These are phyloP conservation scores for Herpotrichia juniperi DNA, from an alignment of 2,329 filamentous ascomycete species.

Conservation along the genomic window DNA sequence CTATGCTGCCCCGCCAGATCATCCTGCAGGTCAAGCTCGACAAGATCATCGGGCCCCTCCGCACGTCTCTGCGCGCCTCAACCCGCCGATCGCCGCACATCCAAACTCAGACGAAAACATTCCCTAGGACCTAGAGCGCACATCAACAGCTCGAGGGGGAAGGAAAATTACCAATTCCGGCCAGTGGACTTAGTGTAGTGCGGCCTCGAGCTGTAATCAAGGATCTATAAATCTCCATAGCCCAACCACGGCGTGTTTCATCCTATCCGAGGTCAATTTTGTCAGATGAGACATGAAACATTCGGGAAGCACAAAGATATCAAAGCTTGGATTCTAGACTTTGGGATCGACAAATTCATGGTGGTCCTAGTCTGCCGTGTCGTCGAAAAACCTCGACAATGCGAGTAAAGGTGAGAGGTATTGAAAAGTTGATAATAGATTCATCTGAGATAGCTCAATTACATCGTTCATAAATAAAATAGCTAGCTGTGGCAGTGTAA, in stretches of 20 bases:
- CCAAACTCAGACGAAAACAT: background rate
- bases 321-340: too few species aligned
- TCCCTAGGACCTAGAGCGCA: background rate
- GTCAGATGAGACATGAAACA: background rate
- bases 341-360: too few species aligned
- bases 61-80: conserved; percentile 3
- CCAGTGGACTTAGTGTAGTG: too few species aligned
- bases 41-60: conserved; percentile 10
- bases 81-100: conserved; percentile 12
- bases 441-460: conserved; percentile 2
- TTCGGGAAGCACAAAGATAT: too few species aligned
- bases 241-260: background rate
- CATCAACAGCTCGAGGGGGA: background rate
- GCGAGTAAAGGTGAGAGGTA: too few species aligned
- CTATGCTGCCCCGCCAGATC: background rate
- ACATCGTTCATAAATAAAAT: conserved; percentile 2
- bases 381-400: too few species aligned
- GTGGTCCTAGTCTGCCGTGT: too few species aligned
- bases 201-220: too few species aligned
- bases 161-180: too few species aligned
- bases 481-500: background rate
- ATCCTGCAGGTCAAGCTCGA: background rate
- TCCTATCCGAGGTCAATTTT: background rate
- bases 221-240: background rate
- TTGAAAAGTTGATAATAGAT: background rate